These are phyloP conservation scores for Tuber calosporum DNA, from an alignment of 495 filamentous ascomycete species.

Conservation along the genomic window DNA sequence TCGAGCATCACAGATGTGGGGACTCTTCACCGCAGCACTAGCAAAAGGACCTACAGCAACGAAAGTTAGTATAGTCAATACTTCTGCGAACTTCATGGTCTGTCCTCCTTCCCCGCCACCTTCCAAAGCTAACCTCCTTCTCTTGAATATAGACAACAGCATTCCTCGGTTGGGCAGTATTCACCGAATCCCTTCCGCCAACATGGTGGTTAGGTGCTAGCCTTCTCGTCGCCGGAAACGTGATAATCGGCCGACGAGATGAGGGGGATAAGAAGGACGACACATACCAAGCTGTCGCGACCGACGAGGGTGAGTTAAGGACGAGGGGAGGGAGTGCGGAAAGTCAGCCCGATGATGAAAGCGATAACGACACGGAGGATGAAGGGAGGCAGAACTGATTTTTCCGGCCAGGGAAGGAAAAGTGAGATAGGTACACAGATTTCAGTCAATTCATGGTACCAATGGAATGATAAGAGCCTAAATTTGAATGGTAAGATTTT, in stretches of 20 bases:
- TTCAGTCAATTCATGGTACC: background rate
- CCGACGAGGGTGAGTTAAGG: slow-evolving; percentile 11
- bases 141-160: slow-evolving; percentile 55
- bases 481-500: background rate
- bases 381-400: background rate
- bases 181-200: slow-evolving; percentile 62
- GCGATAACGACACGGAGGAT: background rate
- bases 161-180: slow-evolving; percentile 67
- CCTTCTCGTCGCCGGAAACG: slow-evolving; percentile 80
- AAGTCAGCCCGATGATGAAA: background rate
- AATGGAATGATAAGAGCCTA: background rate
- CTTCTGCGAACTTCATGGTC: slow-evolving; percentile 80
- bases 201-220: slow-evolving; percentile 85
- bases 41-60: slow-evolving; percentile 75
- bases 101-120: background rate
- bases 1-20: slow-evolving; percentile 65
- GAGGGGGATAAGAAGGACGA: slow-evolving; percentile 43
- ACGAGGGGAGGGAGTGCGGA: background rate
- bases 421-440: background rate
- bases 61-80: slow-evolving; percentile 88
- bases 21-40: slow-evolving; percentile 74
- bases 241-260: slow-evolving; percentile 78
- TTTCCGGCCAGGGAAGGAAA: background rate
- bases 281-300: slow-evolving; percentile 25
- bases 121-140: slow-evolving; percentile 1